phyloP scores from a whole-genome alignment of 306 rosid genomes.

The Betula pendula region DNA sequence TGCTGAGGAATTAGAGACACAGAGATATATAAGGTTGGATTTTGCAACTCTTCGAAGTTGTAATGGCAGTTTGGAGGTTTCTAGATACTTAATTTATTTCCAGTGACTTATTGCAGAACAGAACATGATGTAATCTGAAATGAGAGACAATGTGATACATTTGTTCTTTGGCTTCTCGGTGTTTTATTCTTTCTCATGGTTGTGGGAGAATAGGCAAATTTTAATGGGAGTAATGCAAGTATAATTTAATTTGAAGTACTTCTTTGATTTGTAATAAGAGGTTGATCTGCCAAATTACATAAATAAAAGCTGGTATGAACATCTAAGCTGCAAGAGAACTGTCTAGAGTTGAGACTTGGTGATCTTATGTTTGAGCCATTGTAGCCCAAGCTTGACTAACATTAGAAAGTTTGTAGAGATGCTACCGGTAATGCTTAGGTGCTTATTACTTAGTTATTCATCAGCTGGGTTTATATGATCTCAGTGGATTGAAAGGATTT shows the following conservation, averaged over 20 bases:
- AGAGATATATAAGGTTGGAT: neutral
- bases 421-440: neutral
- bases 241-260: neutral
- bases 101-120: neutral
- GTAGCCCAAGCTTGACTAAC: neutral
- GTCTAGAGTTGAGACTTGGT: neutral
- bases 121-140: neutral
- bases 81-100: conserved; percentile 3
- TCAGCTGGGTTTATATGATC: neutral
- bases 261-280: neutral
- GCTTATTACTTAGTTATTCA: neutral
- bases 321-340: conserved; percentile 10
- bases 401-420: neutral
- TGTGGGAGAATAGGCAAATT: neutral
- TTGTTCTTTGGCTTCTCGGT: neutral
- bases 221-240: neutral
- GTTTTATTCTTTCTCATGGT: neutral
- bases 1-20: neutral
- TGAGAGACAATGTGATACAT: neutral
- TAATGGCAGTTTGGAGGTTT: neutral
- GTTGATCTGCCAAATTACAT: neutral
- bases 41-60: neutral
- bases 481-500: neutral
- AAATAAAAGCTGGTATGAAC: neutral
- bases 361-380: conserved; percentile 13